A percentile compares a stretch with the other conserved stretches of the same genome.
phyloP scores from a whole-genome alignment of 192 early-diverging fungal species.

The Phlyctochytrium planicorne region DNA sequence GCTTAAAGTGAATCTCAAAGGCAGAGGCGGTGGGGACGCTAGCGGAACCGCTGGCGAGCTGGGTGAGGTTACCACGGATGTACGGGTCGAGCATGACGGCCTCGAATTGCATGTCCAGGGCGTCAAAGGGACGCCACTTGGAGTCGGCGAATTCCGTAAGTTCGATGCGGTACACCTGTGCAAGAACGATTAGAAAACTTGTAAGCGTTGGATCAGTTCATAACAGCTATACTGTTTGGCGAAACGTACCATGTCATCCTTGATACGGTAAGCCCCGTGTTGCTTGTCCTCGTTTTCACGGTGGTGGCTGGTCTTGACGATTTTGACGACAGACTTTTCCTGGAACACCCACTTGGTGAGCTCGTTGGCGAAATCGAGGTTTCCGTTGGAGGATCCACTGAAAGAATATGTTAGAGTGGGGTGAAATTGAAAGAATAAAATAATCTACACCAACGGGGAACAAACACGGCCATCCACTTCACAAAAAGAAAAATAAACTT shows the following conservation, averaged over 20 bases:
- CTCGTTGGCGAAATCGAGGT: constrained; percentile 71
- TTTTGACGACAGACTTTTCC: constrained; percentile 83
- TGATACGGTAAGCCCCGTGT: constrained; percentile 85
- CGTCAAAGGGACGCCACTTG: constrained; percentile 81
- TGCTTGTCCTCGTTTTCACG: constrained; percentile 63
- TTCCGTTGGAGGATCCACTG: constrained; percentile 47
- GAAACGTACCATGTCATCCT: constrained; percentile 76
- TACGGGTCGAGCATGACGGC: constrained; percentile 98
- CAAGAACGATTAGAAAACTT: background rate
- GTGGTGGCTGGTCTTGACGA: constrained; percentile 65
- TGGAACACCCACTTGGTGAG: constrained; percentile 88
- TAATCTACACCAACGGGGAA: constrained; percentile 3
- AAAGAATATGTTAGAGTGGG: background rate
- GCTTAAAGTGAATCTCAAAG: constrained; percentile 54
- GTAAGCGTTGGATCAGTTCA: too few relatives aligned
- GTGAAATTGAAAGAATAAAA: constrained; percentile 3
- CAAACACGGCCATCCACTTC: background rate
- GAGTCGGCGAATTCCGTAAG: constrained; percentile 76
- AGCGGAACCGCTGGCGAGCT: constrained; percentile 8
- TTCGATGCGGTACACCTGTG: constrained; percentile 75
- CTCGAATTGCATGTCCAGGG: constrained; percentile 85
- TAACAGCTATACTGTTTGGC: background rate
- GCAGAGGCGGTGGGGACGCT: constrained; percentile 19
- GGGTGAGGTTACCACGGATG: constrained; percentile 65
- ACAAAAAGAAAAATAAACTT: constrained; percentile 17